Percentiles rank a stretch among this genome's conserved stretches.
Evolutionary conservation across 306 rosid genomes (phyloP).

Genomic region (Vigna radiata): DNA sequence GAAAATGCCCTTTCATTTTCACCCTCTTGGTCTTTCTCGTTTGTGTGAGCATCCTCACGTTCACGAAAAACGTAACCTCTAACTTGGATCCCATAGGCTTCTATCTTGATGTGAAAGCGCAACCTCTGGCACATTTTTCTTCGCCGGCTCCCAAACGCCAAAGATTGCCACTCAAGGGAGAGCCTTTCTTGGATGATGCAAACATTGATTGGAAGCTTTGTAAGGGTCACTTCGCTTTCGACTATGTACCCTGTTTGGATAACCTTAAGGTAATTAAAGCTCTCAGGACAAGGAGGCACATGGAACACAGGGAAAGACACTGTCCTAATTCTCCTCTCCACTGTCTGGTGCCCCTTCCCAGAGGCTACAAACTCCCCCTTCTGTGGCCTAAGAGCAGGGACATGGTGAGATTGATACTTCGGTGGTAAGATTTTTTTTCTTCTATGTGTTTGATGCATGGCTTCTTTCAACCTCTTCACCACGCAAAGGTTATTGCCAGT

Average conservation of each 20-base stretch:
- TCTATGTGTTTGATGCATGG: not conserved
- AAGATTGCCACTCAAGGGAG: constrained; percentile 29
- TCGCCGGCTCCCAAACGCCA: not conserved
- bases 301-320: constrained; percentile 90
- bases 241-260: constrained; percentile 83
- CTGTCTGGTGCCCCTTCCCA: constrained; percentile 74
- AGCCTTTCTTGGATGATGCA: not conserved
- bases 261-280: constrained; percentile 71
- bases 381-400: constrained; percentile 96
- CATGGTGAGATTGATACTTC: constrained; percentile 89
- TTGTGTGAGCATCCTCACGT: constrained; percentile 54
- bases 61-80: constrained; percentile 49
- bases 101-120: constrained; percentile 46
- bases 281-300: constrained; percentile 68
- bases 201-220: constrained; percentile 64
- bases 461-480: not conserved
- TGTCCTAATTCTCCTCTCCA: constrained; percentile 63
- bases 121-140: not conserved
- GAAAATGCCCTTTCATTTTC: constrained; percentile 59
- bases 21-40: constrained; percentile 56
- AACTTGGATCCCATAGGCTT: constrained; percentile 43
- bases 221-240: constrained; percentile 51
- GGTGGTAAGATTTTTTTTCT: constrained; percentile 61
- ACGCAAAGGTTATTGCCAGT: not conserved
- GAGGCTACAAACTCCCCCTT: constrained; percentile 65